Base-by-base conservation (phyloP, 2,329 filamentous ascomycete genomes). In the Mariannaea sp. region DNA sequence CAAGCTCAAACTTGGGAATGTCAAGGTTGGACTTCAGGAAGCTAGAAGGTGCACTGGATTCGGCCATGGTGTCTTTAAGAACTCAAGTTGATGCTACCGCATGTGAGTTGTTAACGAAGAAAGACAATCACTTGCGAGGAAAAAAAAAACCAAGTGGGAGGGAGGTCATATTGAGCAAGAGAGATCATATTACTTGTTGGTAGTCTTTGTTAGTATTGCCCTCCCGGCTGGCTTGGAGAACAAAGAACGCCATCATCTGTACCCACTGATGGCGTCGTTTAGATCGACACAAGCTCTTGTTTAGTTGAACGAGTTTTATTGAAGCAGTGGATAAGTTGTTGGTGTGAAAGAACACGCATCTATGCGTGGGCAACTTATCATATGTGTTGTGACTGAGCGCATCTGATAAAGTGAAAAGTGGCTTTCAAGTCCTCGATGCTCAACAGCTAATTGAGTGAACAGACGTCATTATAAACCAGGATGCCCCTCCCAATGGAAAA, bases 1-100 rank as follows among this genome's bases (percentile, higher is more conserved):
- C 20, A n/a, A 72, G 66, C 17, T 64, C 62, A 48, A 73, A 70
- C 12, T 54, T 41, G 14, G 59, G 8, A 10, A 12, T 22, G 6
- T 22, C 9, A 14, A 29, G 55, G 40, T 56, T 45, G 10, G 10
- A 38, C 39, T 36, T 41, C 20, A 12, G 20, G 35, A 20, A 5
- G 17, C 33, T 22, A 12, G 10, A 36, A 12, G 24, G 7, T 16
- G 17, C 17, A 20, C 14, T 24, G 30, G 8, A 16, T 9, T 30
- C 13, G 26, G 39, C 27, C 50, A 57, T 54, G n/a, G 29, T 24
- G 13, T 22, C 10, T 29, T 49, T 3, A 13, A 8, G 5, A 5
- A 12, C 19, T 19, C 10, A 5, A 13, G 13, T 4, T 17, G 24
- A 8, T 20, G 10, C 5, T 9, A 49, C 32, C n/a, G n/a, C n/a